Conservation (phyloP, 2,329 filamentous ascomycete species). For the Stagonosporopsis vannaccii region DNA sequence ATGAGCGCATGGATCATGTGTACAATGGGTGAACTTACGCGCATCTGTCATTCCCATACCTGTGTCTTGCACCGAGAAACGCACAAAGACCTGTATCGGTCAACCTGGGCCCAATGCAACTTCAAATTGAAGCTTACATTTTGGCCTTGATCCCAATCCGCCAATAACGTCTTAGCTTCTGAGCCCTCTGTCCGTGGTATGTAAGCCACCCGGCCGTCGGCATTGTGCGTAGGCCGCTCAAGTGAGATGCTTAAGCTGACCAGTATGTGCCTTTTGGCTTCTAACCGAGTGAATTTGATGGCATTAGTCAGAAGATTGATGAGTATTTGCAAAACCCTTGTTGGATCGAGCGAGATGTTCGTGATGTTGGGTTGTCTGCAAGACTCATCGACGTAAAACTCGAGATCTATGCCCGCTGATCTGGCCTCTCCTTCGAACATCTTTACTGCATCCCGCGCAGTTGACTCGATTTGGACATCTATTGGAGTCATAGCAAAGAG, state of each 20-base stretch:
- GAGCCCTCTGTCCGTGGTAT: constrained; percentile 17
- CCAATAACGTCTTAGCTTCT: constrained; percentile 26
- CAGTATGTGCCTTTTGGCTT: constrained; percentile 38
- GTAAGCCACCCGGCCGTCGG: constrained; percentile 33
- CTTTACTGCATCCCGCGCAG: constrained; percentile 45
- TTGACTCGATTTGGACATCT: constrained; percentile 44
- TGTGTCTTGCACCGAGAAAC: constrained; percentile 49
- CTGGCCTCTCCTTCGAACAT: constrained; percentile 50
- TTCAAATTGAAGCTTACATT: constrained; percentile 1
- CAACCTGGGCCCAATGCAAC: no score
- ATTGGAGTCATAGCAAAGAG: constrained; percentile 53
- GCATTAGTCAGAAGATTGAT: constrained; percentile 53
- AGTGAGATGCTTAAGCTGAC: constrained; percentile 46
- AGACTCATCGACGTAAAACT: constrained; percentile 46
- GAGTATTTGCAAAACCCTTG: constrained; percentile 51
- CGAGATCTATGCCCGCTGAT: constrained; percentile 37
- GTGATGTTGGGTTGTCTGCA: constrained; percentile 44
- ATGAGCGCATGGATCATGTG: neutral
- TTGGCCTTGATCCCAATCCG: constrained; percentile 46
- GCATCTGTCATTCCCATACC: constrained; percentile 49
- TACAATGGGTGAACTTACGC: neutral
- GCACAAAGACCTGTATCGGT: constrained; percentile 43
- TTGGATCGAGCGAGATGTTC: constrained; percentile 53
- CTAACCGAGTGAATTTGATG: constrained; percentile 55
- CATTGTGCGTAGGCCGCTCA: constrained; percentile 41